Percentiles rank a stretch among this genome's conserved stretches.
These are phyloP conservation scores for Taiozyma sp. DNA, from an alignment of 1,139 yeast genomes.

Conservation along the genomic window DNA sequence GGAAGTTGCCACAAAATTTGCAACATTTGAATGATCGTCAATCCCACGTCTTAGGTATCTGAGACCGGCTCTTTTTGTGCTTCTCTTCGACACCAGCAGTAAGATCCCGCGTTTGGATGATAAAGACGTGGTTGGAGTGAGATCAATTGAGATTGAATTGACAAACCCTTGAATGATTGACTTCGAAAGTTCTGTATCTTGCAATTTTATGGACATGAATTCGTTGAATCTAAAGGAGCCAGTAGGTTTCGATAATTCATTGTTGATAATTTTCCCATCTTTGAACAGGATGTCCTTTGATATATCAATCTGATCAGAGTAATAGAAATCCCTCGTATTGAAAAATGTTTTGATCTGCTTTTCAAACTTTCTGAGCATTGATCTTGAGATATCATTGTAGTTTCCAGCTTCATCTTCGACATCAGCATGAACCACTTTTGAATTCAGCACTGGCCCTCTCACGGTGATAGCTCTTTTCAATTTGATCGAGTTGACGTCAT, in stretches of 20 bases:
- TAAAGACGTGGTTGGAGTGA: slow-evolving; percentile 5
- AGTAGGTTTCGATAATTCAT: slow-evolving; percentile 2
- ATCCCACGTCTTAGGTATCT: slow-evolving; percentile 40
- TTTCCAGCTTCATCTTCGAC: background rate
- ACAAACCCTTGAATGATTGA: slow-evolving; percentile 35
- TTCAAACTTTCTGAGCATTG: slow-evolving; percentile 19
- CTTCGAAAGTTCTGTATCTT: background rate
- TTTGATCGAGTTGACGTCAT: slow-evolving; percentile 10
- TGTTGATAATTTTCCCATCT: slow-evolving; percentile 6
- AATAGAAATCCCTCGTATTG: slow-evolving; percentile 20
- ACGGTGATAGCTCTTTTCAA: slow-evolving; percentile 20
- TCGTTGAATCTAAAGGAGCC: slow-evolving; percentile 29
- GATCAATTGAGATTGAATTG: slow-evolving; percentile 17
- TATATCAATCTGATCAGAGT: slow-evolving; percentile 19
- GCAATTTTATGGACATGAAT: slow-evolving; percentile 10
- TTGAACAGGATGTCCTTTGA: slow-evolving; percentile 11
- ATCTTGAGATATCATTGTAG: slow-evolving; percentile 13
- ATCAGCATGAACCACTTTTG: slow-evolving; percentile 2
- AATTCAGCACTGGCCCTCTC: slow-evolving; percentile 2
- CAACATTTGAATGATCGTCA: slow-evolving; percentile 38
- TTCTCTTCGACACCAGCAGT: slow-evolving; percentile 31
- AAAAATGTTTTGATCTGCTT: slow-evolving; percentile 14
- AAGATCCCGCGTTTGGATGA: slow-evolving; percentile 12
- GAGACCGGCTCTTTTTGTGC: slow-evolving; percentile 37
- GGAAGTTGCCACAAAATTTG: slow-evolving; percentile 42